A percentile compares a stretch with the other conserved stretches of the same genome.
Evolutionary conservation across 257 asterid species (phyloP).

Genomic region (Jacaranda copaia): DNA sequence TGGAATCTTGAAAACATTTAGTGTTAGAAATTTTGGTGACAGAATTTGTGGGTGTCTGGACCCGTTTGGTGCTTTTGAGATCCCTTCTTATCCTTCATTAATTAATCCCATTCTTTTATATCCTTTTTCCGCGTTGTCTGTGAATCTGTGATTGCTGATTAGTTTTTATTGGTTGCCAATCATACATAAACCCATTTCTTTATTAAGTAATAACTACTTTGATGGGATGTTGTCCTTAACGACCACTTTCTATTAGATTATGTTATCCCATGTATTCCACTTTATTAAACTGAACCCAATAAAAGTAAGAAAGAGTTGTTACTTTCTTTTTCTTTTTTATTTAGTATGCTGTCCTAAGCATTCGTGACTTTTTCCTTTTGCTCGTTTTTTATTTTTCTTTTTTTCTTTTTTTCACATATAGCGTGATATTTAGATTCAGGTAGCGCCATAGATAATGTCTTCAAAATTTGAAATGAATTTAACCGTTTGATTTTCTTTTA

Average conservation of each 20-base stretch:
- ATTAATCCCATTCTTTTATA: not conserved
- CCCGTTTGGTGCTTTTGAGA: constrained; percentile 49
- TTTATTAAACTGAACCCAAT: not conserved
- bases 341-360: not conserved
- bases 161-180: constrained; percentile 32
- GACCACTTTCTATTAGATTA: constrained; percentile 26
- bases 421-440: too few species aligned
- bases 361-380: not conserved
- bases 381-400: not conserved
- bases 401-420: not conserved
- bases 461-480: too few species aligned
- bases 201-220: not conserved
- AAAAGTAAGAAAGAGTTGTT: constrained; percentile 2
- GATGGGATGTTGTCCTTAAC: not conserved
- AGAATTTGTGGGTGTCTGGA: constrained; percentile 26
- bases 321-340: too few species aligned
- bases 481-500: not conserved
- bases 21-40: constrained; percentile 44
- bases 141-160: constrained; percentile 16
- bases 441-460: too few species aligned
- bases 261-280: constrained; percentile 27
- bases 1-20: constrained; percentile 34
- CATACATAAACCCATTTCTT: constrained; percentile 4
- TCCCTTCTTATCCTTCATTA: constrained; percentile 18
- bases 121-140: constrained; percentile 21